Percentiles rank a stretch among this genome's conserved stretches.
phyloP scores from a whole-genome alignment of 495 filamentous ascomycete species.

The Penicillium herquei region DNA sequence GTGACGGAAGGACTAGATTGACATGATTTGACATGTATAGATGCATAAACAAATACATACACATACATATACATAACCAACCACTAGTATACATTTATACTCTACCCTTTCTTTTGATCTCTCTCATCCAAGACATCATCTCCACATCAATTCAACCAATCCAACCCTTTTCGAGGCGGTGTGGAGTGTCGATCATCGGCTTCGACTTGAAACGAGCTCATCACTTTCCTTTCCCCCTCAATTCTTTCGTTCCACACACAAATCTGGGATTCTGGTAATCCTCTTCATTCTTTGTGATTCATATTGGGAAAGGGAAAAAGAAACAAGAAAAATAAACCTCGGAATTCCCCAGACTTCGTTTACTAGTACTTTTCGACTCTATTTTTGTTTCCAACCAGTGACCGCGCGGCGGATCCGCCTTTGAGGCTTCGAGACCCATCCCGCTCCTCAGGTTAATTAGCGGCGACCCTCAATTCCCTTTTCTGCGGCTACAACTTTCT shows the following conservation, averaged over 20 bases:
- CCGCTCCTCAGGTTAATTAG: constrained; percentile 24
- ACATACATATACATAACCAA: not conserved
- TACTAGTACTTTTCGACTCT: not conserved
- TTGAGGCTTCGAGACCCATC: constrained; percentile 26
- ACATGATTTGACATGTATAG: not conserved
- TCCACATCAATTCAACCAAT: not conserved
- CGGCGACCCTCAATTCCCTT: constrained; percentile 13
- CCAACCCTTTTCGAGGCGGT: constrained; percentile 23
- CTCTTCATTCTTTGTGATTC: not conserved
- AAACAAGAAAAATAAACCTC: not conserved
- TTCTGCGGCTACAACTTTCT: constrained; percentile 16
- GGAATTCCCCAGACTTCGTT: too few species aligned
- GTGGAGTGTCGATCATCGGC: constrained; percentile 28
- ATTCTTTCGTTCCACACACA: constrained; percentile 3
- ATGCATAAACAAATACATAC: not conserved
- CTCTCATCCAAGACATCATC: not conserved
- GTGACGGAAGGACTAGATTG: constrained; percentile 41
- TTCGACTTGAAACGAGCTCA: constrained; percentile 25
- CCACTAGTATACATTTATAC: not conserved
- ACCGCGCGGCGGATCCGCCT: constrained; percentile 21
- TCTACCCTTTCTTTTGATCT: not conserved
- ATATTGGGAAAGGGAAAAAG: not conserved
- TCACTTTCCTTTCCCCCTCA: constrained; percentile 14
- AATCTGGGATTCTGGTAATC: constrained; percentile 16
- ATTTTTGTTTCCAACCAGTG: constrained; percentile 2